These are phyloP conservation scores for Entamoeba invadens DNA, from an alignment of 208 protist species.

Conservation along the genomic window DNA sequence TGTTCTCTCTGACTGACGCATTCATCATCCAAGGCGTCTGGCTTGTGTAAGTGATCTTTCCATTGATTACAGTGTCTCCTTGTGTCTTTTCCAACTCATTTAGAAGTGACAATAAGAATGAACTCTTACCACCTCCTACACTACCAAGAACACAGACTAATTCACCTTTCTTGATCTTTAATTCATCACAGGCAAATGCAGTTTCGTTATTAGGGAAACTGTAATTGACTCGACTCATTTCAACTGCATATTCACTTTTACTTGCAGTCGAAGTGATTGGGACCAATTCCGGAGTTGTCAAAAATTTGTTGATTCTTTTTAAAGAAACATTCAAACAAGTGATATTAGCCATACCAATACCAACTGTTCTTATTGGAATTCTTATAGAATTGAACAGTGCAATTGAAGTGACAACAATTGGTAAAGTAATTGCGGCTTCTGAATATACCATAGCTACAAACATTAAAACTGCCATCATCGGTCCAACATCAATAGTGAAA, in stretches of 20 bases:
- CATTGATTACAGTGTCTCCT: slow-evolving; percentile 12
- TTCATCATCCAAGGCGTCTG: slow-evolving; percentile 71
- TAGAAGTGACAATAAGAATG: not conserved
- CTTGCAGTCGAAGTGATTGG: not conserved
- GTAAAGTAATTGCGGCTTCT: not conserved
- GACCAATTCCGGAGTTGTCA: not conserved
- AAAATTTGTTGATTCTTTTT: not conserved
- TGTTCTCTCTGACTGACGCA: slow-evolving; percentile 65
- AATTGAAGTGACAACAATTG: not conserved
- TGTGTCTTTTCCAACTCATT: not conserved
- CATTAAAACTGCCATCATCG: not conserved
- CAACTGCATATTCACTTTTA: not conserved
- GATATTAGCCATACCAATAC: not conserved
- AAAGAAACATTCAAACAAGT: not conserved
- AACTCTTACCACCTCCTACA: slow-evolving; percentile 3
- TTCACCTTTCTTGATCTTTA: not conserved
- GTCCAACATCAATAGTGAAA: not conserved
- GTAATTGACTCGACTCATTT: not conserved
- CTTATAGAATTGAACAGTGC: not conserved
- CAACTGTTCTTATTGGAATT: not conserved
- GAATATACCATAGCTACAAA: not conserved
- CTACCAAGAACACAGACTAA: not conserved
- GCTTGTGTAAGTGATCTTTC: slow-evolving; percentile 56
- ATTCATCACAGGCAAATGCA: not conserved
- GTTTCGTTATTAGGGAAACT: not conserved